Evolutionary conservation across 2,329 filamentous ascomycete species (phyloP).

Genomic region (Byssochlamys sp.): DNA sequence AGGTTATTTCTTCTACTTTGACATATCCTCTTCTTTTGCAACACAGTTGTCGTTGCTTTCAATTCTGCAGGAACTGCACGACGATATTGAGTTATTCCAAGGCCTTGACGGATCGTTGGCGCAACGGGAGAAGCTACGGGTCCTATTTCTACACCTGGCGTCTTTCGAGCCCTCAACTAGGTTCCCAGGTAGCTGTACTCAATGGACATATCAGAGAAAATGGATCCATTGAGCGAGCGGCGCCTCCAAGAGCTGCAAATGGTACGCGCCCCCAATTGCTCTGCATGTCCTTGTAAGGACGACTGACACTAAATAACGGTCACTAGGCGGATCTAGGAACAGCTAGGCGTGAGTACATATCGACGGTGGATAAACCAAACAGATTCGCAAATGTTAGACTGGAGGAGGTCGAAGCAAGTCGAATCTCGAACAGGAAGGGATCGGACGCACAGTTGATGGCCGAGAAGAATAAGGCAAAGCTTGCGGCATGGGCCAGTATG

Average conservation of each 20-base stretch:
- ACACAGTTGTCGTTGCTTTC: not conserved
- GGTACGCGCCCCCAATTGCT: slow-evolving; percentile 9
- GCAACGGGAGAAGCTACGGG: not conserved
- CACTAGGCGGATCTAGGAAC: slow-evolving; percentile 30
- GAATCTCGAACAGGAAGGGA: slow-evolving; percentile 21
- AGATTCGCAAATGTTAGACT: slow-evolving; percentile 7
- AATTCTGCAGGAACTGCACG: not conserved
- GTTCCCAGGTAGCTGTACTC: not conserved
- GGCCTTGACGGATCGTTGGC: not conserved
- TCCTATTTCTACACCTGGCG: not conserved
- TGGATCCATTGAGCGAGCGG: slow-evolving; percentile 9
- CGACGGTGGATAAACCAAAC: slow-evolving; percentile 18
- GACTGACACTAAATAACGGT: not conserved
- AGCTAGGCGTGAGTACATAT: slow-evolving; percentile 26
- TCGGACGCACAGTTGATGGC: slow-evolving; percentile 19
- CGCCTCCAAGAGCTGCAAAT: slow-evolving; percentile 21
- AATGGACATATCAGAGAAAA: slow-evolving; percentile 4
- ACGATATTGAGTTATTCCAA: not conserved
- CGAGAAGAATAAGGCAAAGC: slow-evolving; percentile 13
- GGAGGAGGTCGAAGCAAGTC: slow-evolving; percentile 18
- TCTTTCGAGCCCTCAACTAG: not conserved
- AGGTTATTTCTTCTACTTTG: not conserved
- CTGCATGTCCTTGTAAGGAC: not conserved
- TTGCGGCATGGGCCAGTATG: slow-evolving; percentile 28
- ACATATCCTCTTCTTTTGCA: not conserved